Percentiles rank a stretch among this genome's conserved stretches.
Conservation (phyloP, 305 asterid species). For the Fraxinus floribunda region DNA sequence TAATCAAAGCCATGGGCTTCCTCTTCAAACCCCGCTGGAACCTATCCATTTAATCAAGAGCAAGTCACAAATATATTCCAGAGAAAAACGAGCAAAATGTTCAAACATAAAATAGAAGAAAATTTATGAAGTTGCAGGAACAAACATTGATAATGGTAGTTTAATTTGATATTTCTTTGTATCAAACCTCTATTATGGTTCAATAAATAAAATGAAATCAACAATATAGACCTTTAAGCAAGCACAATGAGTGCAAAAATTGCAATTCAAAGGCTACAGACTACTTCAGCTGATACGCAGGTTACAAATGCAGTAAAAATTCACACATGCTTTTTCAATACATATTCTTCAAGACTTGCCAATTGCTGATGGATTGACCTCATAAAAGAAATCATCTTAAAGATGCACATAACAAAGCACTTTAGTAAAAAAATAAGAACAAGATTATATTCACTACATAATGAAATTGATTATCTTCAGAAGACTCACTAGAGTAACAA, state of each 20-base stretch:
- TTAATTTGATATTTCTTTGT: background rate
- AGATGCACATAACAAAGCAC: background rate
- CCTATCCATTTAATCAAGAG: constrained; percentile 21
- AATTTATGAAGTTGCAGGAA: background rate
- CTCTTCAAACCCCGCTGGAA: constrained; percentile 58
- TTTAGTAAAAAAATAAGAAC: too few relatives aligned
- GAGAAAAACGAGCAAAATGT: background rate
- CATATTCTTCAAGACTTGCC: background rate
- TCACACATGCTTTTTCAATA: background rate
- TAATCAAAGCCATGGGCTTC: constrained; percentile 57
- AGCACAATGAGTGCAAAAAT: background rate
- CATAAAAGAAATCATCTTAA: background rate
- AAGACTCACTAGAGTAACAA: background rate
- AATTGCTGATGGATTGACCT: background rate
- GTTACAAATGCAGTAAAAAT: too few relatives aligned
- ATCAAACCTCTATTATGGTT: background rate
- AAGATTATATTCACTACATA: background rate
- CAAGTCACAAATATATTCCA: background rate
- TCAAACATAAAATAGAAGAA: background rate
- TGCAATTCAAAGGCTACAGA: background rate
- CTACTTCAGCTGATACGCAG: too few relatives aligned
- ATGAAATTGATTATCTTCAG: background rate
- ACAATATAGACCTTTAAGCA: background rate
- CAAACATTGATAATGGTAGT: background rate
- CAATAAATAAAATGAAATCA: background rate